A percentile compares a stretch with the other conserved stretches of the same genome.
These are phyloP conservation scores for Annona squamosa DNA, from an alignment of 164 flowering plant species.

Conservation along the genomic window DNA sequence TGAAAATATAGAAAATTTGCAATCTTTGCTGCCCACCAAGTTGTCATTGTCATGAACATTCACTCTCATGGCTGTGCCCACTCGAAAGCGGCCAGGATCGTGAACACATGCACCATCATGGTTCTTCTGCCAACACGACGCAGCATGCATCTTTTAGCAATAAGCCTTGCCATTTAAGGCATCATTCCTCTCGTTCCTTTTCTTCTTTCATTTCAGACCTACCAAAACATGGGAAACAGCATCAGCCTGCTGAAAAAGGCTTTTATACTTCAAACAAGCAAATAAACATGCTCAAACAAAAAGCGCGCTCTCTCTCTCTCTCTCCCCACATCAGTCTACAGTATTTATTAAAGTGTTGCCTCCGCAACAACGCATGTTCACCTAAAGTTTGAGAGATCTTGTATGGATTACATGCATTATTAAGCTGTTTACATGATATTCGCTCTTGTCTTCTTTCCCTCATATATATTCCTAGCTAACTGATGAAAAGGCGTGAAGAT, in stretches of 20 bases:
- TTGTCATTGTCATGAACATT: no score
- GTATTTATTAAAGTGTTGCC: not conserved
- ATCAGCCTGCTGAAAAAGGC: not conserved
- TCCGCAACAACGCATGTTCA: slow-evolving; percentile 9
- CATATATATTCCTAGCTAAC: not conserved
- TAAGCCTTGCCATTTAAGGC: not conserved
- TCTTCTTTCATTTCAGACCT: not conserved
- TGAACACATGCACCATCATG: not conserved
- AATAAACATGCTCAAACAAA: no score
- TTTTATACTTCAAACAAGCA: not conserved
- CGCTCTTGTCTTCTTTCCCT: slow-evolving; percentile 1
- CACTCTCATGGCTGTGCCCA: not conserved
- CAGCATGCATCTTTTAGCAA: not conserved
- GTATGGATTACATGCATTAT: slow-evolving; percentile 8
- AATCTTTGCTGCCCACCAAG: no score
- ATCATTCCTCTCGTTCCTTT: not conserved
- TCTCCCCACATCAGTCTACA: not conserved
- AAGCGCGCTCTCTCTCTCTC: not conserved
- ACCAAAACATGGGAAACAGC: not conserved
- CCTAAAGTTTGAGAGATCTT: slow-evolving; percentile 6
- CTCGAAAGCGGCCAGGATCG: not conserved
- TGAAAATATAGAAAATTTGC: no score
- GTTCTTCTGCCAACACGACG: no score
- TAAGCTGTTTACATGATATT: not conserved
- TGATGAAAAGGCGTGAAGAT: slow-evolving; percentile 1